Evolutionary conservation across 257 asterid genomes (phyloP).

Genomic region (Solanum bulbocastanum): DNA sequence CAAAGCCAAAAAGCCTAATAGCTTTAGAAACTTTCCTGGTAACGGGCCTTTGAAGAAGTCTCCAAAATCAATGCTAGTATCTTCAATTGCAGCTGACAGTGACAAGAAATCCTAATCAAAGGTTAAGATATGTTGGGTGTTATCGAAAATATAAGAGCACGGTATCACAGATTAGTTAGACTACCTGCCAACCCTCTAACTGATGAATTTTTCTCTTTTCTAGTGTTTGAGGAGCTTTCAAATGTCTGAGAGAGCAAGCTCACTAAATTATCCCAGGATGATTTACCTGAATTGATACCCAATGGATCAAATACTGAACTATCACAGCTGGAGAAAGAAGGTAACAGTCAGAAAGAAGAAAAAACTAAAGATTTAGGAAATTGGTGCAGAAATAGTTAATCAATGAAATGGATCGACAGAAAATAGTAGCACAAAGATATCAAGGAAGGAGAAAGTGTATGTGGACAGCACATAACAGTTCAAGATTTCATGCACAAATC

Average conservation of each 20-base stretch:
- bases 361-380: background rate
- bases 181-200: constrained; percentile 86
- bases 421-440: background rate
- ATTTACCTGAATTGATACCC: constrained; percentile 52
- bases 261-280: constrained; percentile 37
- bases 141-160: constrained; percentile 8
- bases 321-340: constrained; percentile 30
- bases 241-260: constrained; percentile 41
- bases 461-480: background rate
- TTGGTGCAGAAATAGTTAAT: background rate
- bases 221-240: constrained; percentile 57
- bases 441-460: background rate
- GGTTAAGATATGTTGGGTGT: constrained; percentile 31
- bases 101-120: constrained; percentile 45
- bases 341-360: background rate
- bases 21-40: constrained; percentile 94
- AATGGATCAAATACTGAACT: constrained; percentile 61
- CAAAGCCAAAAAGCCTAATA: constrained; percentile 74
- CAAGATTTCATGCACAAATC: background rate
- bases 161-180: background rate
- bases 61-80: constrained; percentile 86
- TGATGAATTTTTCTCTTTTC: constrained; percentile 62
- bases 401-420: background rate
- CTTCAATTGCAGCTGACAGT: constrained; percentile 96
- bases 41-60: constrained; percentile 98